phyloP scores from a whole-genome alignment of 2,329 filamentous ascomycete species.

The Fusarium secorum region DNA sequence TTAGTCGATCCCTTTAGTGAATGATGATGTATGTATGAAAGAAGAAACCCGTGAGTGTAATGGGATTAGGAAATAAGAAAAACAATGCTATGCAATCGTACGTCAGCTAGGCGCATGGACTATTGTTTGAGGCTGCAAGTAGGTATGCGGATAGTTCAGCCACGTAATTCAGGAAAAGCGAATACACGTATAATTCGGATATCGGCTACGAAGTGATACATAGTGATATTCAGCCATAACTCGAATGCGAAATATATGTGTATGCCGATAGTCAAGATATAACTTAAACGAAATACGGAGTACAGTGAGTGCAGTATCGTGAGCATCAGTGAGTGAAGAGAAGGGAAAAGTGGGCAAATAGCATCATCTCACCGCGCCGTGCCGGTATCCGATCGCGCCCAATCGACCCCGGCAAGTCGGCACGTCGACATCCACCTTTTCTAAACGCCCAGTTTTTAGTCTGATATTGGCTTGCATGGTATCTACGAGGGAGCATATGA shows the following conservation, averaged over 20 bases:
- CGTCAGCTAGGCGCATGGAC: slow-evolving; percentile 1
- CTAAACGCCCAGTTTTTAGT: slow-evolving; percentile 28
- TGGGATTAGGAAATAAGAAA: background rate
- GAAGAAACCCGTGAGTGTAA: background rate
- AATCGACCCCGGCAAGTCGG: slow-evolving; percentile 44
- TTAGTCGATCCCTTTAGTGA: slow-evolving; percentile 9
- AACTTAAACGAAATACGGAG: background rate
- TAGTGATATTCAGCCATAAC: background rate
- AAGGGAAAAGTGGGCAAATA: slow-evolving; percentile 34
- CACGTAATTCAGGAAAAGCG: background rate
- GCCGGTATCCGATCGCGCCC: slow-evolving; percentile 43
- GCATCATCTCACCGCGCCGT: slow-evolving; percentile 44
- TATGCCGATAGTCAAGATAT: slow-evolving; percentile 11
- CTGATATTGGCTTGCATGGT: background rate
- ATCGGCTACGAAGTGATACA: slow-evolving; percentile 5
- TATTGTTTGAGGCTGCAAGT: background rate
- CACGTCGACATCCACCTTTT: slow-evolving; percentile 40
- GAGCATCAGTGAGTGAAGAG: background rate
- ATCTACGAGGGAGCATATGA: background rate
- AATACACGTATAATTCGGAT: slow-evolving; percentile 4
- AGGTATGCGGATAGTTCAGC: background rate
- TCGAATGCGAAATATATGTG: slow-evolving; percentile 26
- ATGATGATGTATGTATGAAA: background rate
- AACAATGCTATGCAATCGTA: slow-evolving; percentile 2
- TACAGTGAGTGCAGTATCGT: background rate